Evolutionary conservation across 768 basidiomycete species (phyloP), one percentile per base, ranked within the genome.

Genomic region (Termitomyces sp.): DNA sequence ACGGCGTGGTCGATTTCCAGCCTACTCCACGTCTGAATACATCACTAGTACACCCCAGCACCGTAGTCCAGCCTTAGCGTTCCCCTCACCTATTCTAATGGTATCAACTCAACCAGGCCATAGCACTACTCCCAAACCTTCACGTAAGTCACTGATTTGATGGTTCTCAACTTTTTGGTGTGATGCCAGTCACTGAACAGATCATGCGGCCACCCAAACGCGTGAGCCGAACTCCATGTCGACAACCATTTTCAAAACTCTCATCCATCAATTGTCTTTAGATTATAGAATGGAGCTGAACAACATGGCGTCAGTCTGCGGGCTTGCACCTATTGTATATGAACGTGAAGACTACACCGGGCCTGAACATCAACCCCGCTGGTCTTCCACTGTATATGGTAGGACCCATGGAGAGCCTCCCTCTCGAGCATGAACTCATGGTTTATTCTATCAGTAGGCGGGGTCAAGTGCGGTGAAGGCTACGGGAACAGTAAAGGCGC

Each of bases 241-340:
- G 10, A 27, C 13, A 20, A 24, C 22, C 36, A 18, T 42, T 42
- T 24, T 14, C 32, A 26, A 16, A 16, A 53, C 20, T 18, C 4
- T 33, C 44, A 24, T 40, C 8, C 20, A 22, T 26, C 40, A 34
- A 27, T 24, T 30, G 18, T 33, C 24, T 44, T 34, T 18, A 57
- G 56, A 61, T 54, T 39, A 47, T 24, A 57, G 56, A 33, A 61
- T 52, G 46, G 45, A 55, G 12, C 53, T 59, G 30, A 58, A 55
- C 27, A 58, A 59, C 30, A 43, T 55, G 24, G 51, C 50, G 4
- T 27, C 20, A 16, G 12, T 5, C 5, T 26, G 46, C 4, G 44
- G 48, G 16, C 33, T 60, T 4, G n/a, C n/a, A n/a, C 5, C 22
- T 43, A 43, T 52, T 24, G 9, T 1, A 0, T 55, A 56, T 5